phyloP scores from a whole-genome alignment of 345 rosid genomes.

The Sisymbrium irio region DNA sequence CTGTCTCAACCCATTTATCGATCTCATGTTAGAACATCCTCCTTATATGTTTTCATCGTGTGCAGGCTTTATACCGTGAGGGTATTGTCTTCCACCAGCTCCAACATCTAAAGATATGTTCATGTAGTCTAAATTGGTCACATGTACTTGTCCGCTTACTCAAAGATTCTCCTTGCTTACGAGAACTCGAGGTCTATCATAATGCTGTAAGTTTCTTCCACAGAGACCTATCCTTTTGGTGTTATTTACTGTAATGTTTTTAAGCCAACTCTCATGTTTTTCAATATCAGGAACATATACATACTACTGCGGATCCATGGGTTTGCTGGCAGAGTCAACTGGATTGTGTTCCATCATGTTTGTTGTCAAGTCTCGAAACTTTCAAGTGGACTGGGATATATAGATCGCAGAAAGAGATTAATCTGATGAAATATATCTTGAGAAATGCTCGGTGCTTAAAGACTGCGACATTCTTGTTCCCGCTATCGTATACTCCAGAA shows the following conservation, averaged over 20 bases:
- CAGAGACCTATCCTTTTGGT: neutral
- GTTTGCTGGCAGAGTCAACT: neutral
- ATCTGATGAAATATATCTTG: neutral
- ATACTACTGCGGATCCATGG: neutral
- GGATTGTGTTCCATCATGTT: neutral
- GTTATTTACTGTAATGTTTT: neutral
- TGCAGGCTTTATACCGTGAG: neutral
- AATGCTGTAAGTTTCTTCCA: neutral
- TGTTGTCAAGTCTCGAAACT: conserved; percentile 2
- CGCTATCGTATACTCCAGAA: no score
- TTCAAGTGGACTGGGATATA: neutral
- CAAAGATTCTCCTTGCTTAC: neutral
- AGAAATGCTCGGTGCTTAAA: neutral
- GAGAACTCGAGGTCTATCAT: neutral
- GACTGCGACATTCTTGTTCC: neutral
- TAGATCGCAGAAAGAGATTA: neutral
- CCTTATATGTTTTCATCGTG: no score
- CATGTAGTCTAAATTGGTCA: neutral
- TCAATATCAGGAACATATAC: neutral
- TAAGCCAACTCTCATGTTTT: neutral
- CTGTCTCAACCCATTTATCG: neutral
- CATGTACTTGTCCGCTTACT: neutral
- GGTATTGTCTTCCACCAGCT: neutral
- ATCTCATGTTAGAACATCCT: neutral
- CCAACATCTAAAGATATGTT: neutral